Base-by-base conservation (phyloP, 2,329 filamentous ascomycete genomes). In the Alternaria postmessia region DNA sequence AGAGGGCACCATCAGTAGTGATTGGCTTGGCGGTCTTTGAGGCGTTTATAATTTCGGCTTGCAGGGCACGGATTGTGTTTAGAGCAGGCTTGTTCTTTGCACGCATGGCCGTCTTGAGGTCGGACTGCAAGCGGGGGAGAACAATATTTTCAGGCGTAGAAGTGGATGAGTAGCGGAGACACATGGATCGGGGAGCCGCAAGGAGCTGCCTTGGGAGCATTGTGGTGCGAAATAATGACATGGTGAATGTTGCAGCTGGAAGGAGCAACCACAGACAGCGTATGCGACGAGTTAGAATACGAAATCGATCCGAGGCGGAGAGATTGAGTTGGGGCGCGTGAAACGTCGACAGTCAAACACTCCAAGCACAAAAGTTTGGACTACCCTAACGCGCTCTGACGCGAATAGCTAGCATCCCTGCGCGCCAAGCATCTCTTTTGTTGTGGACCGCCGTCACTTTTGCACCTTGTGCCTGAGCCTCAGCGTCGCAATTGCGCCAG, bases 21-120 rank as follows among this genome's bases (percentile, higher is more conserved):
- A 94, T 87, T n/a, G 91, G 91, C 39, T 81, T 82, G 39, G 84
- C 74, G 14, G 90, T 92, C 80, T 94, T 94, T 75, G 88, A 89
- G 34, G 90, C 88, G 78, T 93, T 94, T 68, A 89, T 88, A 62
- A 90, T 88, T 63, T 90, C 86, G 32, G 90, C 84, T 65, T 94
- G 84, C 63, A 94, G 81, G 41, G 84, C 78, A 67, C 91, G 89
- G 49, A 94, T 84, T 38, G 92, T 90, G 39, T 85, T 81, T 26
- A 94, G 86, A 3, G 89, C 87, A 26, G 86, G 81, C 26, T 79
- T 81, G 70, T 84, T 81, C 70, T 83, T 83, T n/a, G 78, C 69
- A 59, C 79, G 79, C 77, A 84, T 81, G 32, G 82, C 81, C 5
- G 68, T 78, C 64, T 84, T 84, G 42, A 84, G 78, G 61, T 84